These are phyloP conservation scores for Paraleonurus japonicus DNA, from an alignment of 257 asterid genomes.

Conservation along the genomic window DNA sequence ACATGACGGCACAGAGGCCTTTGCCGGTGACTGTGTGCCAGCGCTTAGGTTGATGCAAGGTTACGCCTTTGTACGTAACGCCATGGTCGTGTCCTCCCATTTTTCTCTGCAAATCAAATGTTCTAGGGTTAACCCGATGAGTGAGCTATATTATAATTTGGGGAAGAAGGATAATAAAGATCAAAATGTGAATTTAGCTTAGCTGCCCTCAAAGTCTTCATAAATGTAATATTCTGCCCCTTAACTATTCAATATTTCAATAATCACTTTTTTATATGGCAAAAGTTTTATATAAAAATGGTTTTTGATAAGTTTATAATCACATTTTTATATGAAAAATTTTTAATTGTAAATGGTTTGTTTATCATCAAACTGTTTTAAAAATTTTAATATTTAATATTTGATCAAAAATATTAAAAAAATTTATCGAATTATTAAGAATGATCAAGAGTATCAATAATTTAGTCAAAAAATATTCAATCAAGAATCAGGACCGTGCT, in stretches of 20 bases:
- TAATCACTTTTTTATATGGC: background rate
- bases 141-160: constrained; percentile 9
- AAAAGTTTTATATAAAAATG: too few relatives aligned
- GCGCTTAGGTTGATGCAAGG: constrained; percentile 79
- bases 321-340: too few relatives aligned
- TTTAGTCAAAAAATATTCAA: too few relatives aligned
- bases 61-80: constrained; percentile 71
- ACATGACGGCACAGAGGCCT: constrained; percentile 93
- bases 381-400: too few relatives aligned
- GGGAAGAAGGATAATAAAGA: constrained; percentile 18
- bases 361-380: too few relatives aligned
- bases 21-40: constrained; percentile 93
- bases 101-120: constrained; percentile 8
- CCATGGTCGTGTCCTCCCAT: constrained; percentile 79
- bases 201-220: constrained; percentile 15
- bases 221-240: constrained; percentile 14
- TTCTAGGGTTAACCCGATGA: constrained; percentile 31
- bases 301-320: too few relatives aligned
- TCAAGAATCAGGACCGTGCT: too few relatives aligned
- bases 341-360: too few relatives aligned
- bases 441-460: too few relatives aligned
- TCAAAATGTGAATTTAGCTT: constrained; percentile 4
- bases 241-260: background rate
- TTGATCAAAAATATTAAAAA: too few relatives aligned
- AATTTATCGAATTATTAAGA: too few relatives aligned